A percentile compares a stretch with the other conserved stretches of the same genome.
phyloP scores from a whole-genome alignment of 148 eudicot genomes.

The Arbutus unedo region DNA sequence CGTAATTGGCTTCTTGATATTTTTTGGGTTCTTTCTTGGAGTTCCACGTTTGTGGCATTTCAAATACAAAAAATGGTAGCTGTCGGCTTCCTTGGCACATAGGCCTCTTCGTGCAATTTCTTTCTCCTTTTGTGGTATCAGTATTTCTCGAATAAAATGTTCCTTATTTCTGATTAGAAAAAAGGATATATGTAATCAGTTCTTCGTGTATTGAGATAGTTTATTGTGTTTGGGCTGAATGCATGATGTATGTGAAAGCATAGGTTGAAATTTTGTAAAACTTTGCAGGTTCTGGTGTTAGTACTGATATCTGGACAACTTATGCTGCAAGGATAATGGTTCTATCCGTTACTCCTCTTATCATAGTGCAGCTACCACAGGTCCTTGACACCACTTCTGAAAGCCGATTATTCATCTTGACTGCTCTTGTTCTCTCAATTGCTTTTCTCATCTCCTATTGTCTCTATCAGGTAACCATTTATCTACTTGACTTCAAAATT shows the following conservation, averaged over 20 bases:
- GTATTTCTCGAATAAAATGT: not conserved
- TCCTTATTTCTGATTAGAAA: not conserved
- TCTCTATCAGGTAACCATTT: slow-evolving; percentile 34
- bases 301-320: slow-evolving; percentile 52
- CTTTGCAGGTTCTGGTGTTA: slow-evolving; percentile 43
- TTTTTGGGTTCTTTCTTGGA: not conserved
- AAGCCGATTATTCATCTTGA: slow-evolving; percentile 37
- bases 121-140: not conserved
- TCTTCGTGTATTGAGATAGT: not conserved
- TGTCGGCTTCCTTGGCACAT: not conserved
- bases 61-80: not conserved
- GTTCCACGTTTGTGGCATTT: not conserved
- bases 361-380: slow-evolving; percentile 47
- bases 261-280: not conserved
- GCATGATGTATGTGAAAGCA: not conserved
- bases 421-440: slow-evolving; percentile 31
- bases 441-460: slow-evolving; percentile 38
- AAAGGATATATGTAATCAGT: not conserved
- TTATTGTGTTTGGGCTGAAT: not conserved
- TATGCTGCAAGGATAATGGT: slow-evolving; percentile 52
- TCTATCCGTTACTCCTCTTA: slow-evolving; percentile 38
- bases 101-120: not conserved
- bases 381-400: slow-evolving; percentile 30
- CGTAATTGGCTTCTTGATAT: not conserved
- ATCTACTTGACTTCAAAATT: not conserved